Evolutionary conservation across 75 land plant species (phyloP).

Genomic region (Larix kaempferi): DNA sequence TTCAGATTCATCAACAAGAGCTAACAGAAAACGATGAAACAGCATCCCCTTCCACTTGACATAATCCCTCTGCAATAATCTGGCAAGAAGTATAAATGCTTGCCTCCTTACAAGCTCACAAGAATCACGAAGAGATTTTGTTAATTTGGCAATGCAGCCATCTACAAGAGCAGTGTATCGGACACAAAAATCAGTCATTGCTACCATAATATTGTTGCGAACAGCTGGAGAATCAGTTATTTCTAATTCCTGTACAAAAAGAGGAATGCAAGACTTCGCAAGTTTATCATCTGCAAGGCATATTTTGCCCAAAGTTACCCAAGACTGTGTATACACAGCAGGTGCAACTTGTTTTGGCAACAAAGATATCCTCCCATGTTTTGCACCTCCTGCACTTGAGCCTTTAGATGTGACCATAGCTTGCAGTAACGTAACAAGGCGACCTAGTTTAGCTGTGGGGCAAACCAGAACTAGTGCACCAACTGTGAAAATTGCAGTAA

Average conservation of each 20-base stretch:
- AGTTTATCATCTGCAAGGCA: slow-evolving; percentile 79
- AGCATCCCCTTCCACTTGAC: too few species aligned
- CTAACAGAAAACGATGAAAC: too few species aligned
- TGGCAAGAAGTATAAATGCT: too few species aligned
- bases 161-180: slow-evolving; percentile 7
- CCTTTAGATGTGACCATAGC: slow-evolving; percentile 17
- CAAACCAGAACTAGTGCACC: slow-evolving; percentile 39
- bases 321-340: slow-evolving; percentile 53
- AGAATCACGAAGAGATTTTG: too few species aligned
- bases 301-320: slow-evolving; percentile 85
- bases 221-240: slow-evolving; percentile 67
- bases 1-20: too few species aligned
- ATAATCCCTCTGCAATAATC: too few species aligned
- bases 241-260: slow-evolving; percentile 93
- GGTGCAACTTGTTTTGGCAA: slow-evolving; percentile 11
- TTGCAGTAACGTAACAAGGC: slow-evolving; percentile 23
- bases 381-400: not conserved
- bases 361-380: not conserved
- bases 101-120: too few species aligned
- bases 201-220: slow-evolving; percentile 76
- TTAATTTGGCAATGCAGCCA: too few species aligned
- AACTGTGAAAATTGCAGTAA: slow-evolving; percentile 35
- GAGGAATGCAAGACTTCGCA: slow-evolving; percentile 82
- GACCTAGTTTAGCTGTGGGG: slow-evolving; percentile 25
- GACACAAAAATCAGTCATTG: slow-evolving; percentile 90